A percentile compares a stretch with the other conserved stretches of the same genome.
Conservation (phyloP, 129 eudicot species). For the Flaveria bidentis region DNA sequence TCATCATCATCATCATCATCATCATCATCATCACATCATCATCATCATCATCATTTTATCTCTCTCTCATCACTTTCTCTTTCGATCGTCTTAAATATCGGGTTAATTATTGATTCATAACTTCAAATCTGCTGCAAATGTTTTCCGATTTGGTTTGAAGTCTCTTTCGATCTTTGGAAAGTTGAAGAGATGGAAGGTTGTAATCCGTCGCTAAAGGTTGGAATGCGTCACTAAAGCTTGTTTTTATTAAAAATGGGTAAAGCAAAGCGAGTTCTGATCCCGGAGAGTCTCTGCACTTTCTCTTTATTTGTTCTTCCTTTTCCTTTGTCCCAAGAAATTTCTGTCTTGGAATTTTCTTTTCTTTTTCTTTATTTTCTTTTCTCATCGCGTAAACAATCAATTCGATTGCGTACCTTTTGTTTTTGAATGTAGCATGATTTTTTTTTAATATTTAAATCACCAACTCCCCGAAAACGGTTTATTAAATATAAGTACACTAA, state of each 20-base stretch:
- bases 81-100: not conserved
- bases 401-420: not conserved
- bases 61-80: conserved; percentile 3
- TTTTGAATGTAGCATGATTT: not conserved
- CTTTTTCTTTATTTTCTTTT: not conserved
- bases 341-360: conserved; percentile 36
- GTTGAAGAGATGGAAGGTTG: conserved; percentile 10
- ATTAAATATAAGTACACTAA: not conserved
- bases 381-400: not conserved
- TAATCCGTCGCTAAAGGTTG: conserved; percentile 4
- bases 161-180: conserved; percentile 41
- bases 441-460: not conserved
- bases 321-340: conserved; percentile 43
- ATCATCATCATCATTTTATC: conserved; percentile 6
- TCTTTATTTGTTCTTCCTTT: conserved; percentile 40
- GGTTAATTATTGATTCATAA: conserved; percentile 14
- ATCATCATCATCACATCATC: no score
- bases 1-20: no score
- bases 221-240: conserved; percentile 36
- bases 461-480: not conserved
- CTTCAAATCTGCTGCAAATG: conserved; percentile 24
- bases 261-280: conserved; percentile 46
- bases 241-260: conserved; percentile 43
- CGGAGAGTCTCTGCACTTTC: conserved; percentile 42
- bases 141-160: not conserved